Base-by-base conservation (phyloP, 495 filamentous ascomycete genomes). In the Mytilinidion resinicola region DNA sequence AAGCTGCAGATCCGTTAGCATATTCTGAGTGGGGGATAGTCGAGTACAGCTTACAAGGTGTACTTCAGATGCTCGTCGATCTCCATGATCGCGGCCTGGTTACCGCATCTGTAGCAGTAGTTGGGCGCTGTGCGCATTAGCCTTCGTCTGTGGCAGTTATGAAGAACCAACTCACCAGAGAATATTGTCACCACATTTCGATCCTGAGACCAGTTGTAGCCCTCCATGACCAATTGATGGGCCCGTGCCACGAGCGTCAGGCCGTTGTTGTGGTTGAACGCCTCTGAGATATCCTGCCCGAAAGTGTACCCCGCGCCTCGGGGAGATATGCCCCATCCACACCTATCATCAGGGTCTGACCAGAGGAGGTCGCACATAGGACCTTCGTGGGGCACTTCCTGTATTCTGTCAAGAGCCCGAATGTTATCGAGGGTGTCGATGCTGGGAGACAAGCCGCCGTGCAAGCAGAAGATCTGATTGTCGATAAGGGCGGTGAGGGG, bases 31-130 rank as follows among this genome's bases (percentile, higher is more conserved):
- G 0, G 10, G 4, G 46, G 12, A 4, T 14, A 10, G 44, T 49
- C 0, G 33, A 15, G 33, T 35, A 33, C n/a, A 34, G 86, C 90
- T 76, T 82, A 98, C 93, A 98, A 98, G 67, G 93, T 98, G 73
- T 97, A 98, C 79, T 98, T 97, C 73, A 98, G 76, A 74, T 98
- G 91, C 75, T 98, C 93, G 61, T 98, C 93, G 73, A 98, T 98
- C 74, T 98, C 93, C 93, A 98, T 98, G 73, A 98, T 98, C 9
- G 93, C 93, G 51, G 93, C 93, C 76, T 98, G 93, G 75, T 98
- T 98, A 67, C 93, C 93, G 72, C 93, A 98, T 70, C 93, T 82
- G 78, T 95, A 96, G 77, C 91, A 96, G 75, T 96, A 96, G 74
- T 96, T 96, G 34, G 91, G 91, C 37, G 91, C 91, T 95, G 65